Evolutionary conservation across 2,329 filamentous ascomycete species (phyloP), one percentile per base, ranked within the genome.

Genomic region (Biscogniauxia marginata): DNA sequence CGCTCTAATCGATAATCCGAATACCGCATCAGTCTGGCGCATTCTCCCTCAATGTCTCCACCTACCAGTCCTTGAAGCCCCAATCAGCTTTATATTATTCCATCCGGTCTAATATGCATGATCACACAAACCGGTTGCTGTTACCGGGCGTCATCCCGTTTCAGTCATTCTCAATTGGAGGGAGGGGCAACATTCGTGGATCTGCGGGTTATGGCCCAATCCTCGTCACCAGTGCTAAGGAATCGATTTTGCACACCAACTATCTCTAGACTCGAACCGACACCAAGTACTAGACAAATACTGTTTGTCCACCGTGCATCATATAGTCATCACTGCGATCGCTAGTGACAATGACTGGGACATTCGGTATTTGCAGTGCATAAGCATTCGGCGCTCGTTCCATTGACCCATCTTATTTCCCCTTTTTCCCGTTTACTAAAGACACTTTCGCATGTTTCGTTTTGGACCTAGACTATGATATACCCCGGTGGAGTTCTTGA

Each of bases 401-500:
- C 13, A 30, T 8, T 11, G 25, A n/a, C n/a, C n/a, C n/a, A n/a
- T n/a, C 25, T 11, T 39, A 39, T 39, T 16, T 39, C n/a, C n/a
- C n/a, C 9, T 16, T 39, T 39, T 16, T n/a, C 30, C 30, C 30
- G 9, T 39, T 39, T 16, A 39, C 30, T 5, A 39, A 39, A 39
- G 30, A 39, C n/a, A n/a, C 30, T 39, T 39, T 39, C 30, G 13
- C 30, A 39, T 39, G 9, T 39, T 39, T 39, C 30, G 30, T 39
- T 16, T 39, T 9, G 30, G 30, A 39, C 30, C 4, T 39, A 39
- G 30, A 39, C 30, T 39, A 49, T 46, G 46, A 50, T 55, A 55
- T 53, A 55, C 53, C 56, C 55, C 46, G 30, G 46, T 45, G 19
- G 34, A 22, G 18, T 48, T 45, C 13, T 47, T 22, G 25, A 24